A percentile compares a stretch with the other conserved stretches of the same genome.
Conservation (phyloP, 2,329 filamentous ascomycete species). For the Drechslerella stenobrocha region DNA sequence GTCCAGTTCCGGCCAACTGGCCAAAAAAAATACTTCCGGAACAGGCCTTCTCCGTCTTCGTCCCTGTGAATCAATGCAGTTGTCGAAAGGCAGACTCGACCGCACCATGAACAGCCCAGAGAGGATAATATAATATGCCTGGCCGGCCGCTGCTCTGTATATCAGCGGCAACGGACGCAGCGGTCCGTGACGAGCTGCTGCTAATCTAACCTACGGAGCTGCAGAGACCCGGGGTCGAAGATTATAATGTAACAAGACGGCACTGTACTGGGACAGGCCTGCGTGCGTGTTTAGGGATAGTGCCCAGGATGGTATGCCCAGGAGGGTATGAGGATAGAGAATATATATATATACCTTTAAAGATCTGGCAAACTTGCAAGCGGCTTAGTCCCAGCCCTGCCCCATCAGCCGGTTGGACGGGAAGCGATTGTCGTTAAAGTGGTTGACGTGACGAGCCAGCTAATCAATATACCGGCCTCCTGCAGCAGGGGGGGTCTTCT, state of each 20-base stretch:
- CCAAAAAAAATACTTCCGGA: slow-evolving; percentile 4
- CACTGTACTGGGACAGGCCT: too few species aligned
- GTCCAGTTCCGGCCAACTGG: not conserved
- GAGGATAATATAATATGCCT: not conserved
- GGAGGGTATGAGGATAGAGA: slow-evolving; percentile 4
- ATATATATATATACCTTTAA: not conserved
- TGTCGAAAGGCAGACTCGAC: slow-evolving; percentile 21
- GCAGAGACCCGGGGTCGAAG: too few species aligned
- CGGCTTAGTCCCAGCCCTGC: not conserved
- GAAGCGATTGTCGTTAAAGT: not conserved
- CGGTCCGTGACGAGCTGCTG: not conserved
- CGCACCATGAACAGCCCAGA: not conserved
- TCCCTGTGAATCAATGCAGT: slow-evolving; percentile 5
- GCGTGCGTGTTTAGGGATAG: not conserved
- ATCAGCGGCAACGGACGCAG: slow-evolving; percentile 1
- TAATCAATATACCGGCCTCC: slow-evolving; percentile 1
- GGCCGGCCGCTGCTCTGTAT: not conserved
- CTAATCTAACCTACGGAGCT: not conserved
- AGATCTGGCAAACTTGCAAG: not conserved
- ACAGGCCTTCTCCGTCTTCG: slow-evolving; percentile 2
- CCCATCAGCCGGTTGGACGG: not conserved
- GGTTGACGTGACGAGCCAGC: not conserved
- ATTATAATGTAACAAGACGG: too few species aligned
- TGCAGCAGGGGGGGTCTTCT: not conserved
- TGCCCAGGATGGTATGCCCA: slow-evolving; percentile 4